Evolutionary conservation across 495 filamentous ascomycete species (phyloP), one percentile per base, ranked within the genome.

Genomic region (Aspergillus leporis): DNA sequence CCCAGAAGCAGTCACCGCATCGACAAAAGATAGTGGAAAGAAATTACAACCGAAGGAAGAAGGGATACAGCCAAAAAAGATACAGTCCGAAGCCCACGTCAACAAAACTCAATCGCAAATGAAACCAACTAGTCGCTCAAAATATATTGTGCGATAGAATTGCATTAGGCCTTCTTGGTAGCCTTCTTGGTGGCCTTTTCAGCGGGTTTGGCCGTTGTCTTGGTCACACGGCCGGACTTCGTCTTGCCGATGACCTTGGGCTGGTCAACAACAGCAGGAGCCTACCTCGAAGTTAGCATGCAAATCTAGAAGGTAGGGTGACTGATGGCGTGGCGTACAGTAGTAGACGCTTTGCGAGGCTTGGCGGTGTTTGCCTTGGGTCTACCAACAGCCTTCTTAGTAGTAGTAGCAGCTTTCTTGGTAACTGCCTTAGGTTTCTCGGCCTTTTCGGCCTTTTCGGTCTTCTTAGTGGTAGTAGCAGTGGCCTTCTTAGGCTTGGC

Each of bases 161-260:
- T 14, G 47, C 10, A 56, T 64, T 46, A 65, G 25, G 34, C 61
- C 61, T 74, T 78, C 83, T 92, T 93, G 0, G 79, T 72, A 9
- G 82, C 73, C 53, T 81, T 83, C 78, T 85, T 84, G 63, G 82
- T 83, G n/a, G 54, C 43, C 51, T 83, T 78, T 47, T 79, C 66
- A 6, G 83, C 81, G 54, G 83, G 83, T 70, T 89, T 86, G 22
- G 83, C 73, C 34, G 82, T 80, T 18, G 85, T 83, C 87, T 96
- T 96, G 47, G 90, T 87, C 61, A 96, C 88, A 57, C 92, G 88
- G 18, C 93, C 92, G 21, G 91, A 89, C 85, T 96, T 96, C 72
- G 93, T 96, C 83, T 91, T 96, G 62, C 82, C 82, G 51, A 92
- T 73, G 56, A 88, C 81, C 64, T 89, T 84, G 61, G 88, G 81